Evolutionary conservation across 805 yeast genomes (phyloP).

Genomic region (Schwanniomyces pseudopolymorphus): DNA sequence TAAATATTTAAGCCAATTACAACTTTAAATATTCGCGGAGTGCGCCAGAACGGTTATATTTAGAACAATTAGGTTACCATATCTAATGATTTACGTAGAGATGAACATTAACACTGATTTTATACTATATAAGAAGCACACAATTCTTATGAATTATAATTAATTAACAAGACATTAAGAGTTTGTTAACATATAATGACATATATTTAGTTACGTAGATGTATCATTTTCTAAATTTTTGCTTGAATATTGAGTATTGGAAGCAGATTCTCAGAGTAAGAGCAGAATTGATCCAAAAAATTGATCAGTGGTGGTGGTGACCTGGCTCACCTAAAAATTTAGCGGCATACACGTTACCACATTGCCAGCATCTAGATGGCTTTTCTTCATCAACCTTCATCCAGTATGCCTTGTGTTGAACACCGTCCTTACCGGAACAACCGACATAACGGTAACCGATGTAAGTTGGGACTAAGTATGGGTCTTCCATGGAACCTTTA

Average conservation of each 20-base stretch:
- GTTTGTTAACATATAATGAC: background rate
- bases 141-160: background rate
- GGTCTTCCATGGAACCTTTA: constrained; percentile 86
- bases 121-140: background rate
- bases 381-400: constrained; percentile 79
- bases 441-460: constrained; percentile 95
- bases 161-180: background rate
- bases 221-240: background rate
- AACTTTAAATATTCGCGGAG: too few relatives aligned
- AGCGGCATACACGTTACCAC: constrained; percentile 91
- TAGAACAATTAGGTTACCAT: too few relatives aligned
- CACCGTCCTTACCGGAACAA: constrained; percentile 89
- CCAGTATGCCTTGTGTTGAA: constrained; percentile 90
- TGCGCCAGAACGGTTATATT: too few relatives aligned
- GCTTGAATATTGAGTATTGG: background rate
- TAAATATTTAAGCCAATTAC: too few relatives aligned
- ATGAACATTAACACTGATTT: background rate
- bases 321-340: constrained; percentile 83
- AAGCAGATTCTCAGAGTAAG: background rate
- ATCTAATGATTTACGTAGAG: too few relatives aligned
- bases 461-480: constrained; percentile 85
- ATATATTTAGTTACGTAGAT: background rate
- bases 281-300: background rate
- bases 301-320: constrained; percentile 50
- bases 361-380: constrained; percentile 97